Conservation (phyloP, 257 asterid species). For the Primulina huaijiensis region DNA sequence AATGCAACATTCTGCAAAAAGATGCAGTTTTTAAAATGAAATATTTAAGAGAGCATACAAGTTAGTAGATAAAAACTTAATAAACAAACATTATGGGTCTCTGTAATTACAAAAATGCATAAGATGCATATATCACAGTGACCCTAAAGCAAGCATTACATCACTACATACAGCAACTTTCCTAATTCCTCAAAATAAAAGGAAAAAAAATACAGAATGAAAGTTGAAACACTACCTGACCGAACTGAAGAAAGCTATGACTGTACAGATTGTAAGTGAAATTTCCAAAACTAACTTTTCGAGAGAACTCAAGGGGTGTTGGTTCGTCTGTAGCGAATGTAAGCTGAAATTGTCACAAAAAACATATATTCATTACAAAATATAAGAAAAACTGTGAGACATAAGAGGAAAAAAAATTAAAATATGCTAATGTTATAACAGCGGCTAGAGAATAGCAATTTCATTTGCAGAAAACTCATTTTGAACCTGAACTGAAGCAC, state of each 20-base stretch:
- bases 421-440: conserved; percentile 4
- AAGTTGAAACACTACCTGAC: conserved; percentile 65
- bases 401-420: not conserved
- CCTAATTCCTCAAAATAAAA: not conserved
- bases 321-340: conserved; percentile 77
- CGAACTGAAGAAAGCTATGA: conserved; percentile 96
- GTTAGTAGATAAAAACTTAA: conserved; percentile 6
- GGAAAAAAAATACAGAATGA: not conserved
- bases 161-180: not conserved
- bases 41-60: not conserved
- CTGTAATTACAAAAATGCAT: not conserved
- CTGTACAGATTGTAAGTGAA: conserved; percentile 77
- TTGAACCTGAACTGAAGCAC: conserved; percentile 97
- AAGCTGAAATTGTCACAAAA: conserved; percentile 47
- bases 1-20: conserved; percentile 84
- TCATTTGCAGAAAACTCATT: conserved; percentile 20
- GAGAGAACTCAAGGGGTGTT: conserved; percentile 68
- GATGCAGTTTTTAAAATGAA: conserved; percentile 14
- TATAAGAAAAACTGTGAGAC: not conserved
- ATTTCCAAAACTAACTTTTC: conserved; percentile 62
- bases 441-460: not conserved
- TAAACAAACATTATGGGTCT: not conserved
- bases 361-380: conserved; percentile 12
- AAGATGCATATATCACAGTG: not conserved
- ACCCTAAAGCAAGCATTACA: not conserved